phyloP scores from a whole-genome alignment of 257 asterid genomes.

The Solanum tarapatanum region DNA sequence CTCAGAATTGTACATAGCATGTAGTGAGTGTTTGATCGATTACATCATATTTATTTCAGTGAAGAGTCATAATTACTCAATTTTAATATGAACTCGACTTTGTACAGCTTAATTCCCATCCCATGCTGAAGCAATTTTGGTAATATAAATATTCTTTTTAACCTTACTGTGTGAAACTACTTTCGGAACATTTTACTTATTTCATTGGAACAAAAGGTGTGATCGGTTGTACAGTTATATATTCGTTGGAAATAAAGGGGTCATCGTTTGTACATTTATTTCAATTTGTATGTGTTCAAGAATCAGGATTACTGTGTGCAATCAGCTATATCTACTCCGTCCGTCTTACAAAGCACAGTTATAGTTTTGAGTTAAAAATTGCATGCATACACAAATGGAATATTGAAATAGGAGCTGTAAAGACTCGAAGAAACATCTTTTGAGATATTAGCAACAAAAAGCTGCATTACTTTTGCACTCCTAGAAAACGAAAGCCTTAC shows the following conservation, averaged over 20 bases:
- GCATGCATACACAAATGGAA: no score
- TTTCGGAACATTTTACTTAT: background rate
- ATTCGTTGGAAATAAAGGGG: background rate
- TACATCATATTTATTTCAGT: background rate
- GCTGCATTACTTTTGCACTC: no score
- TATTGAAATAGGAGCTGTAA: no score
- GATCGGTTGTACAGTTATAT: background rate
- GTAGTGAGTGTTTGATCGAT: background rate
- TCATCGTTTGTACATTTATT: background rate
- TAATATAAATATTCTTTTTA: background rate
- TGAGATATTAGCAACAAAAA: no score
- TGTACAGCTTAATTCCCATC: background rate
- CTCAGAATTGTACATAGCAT: conserved; percentile 28
- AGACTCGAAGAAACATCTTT: no score
- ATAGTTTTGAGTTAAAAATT: no score
- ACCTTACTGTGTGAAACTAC: background rate
- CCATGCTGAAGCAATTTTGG: background rate
- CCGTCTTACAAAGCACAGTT: no score
- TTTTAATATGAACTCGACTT: background rate
- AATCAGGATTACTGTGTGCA: background rate
- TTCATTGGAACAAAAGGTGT: background rate
- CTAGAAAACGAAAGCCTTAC: no score
- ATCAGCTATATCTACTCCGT: background rate
- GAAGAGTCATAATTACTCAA: background rate
- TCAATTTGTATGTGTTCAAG: background rate